Base-by-base conservation (phyloP, 176 grass and related monocot species). In the Microstegium vimineum region DNA sequence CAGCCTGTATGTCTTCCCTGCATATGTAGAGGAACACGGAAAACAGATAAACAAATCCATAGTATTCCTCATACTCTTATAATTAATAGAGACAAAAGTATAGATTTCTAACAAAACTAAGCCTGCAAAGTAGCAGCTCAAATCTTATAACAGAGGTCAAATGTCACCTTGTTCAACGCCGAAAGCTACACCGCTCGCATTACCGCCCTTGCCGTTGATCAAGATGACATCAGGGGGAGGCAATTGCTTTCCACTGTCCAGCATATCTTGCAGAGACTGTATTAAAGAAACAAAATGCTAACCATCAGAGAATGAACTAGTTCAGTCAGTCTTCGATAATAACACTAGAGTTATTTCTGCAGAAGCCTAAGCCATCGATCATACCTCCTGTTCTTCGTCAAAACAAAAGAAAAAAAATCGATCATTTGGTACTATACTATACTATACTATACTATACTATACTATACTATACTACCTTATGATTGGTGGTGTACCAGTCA, bases 1-100 rank as follows among this genome's bases (percentile, higher is more conserved):
- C 2, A 98, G 76, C 49, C 95, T 67, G 62, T 98, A 98, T 5
- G 82, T 94, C 25, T 82, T 91, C 25, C 92, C 95, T 94, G 79
- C 82, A 56, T 7, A n/a, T n/a, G n/a, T n/a, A 20, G 47, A 41
- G 2, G 13, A 20, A 32, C 56, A 81, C 9, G 3, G 9, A 33
- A 23, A 9, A 54, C 18, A 54, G 22, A 49, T 18, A 6, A 49
- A 18, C 15, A 47, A n/a, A 49, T 1, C 46, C 16, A 49, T 6
- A 20, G 5, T 7, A 51, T 51, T 51, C 17, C 5, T 51, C 47
- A 20, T 51, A n/a, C n/a, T n/a, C n/a, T n/a, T n/a, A n/a, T n/a
- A n/a, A n/a, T n/a, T n/a, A 51, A 52, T 8, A 22, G 18, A 52
- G 18, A 52, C 17, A 20, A 0, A n/a, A 7, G 47, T 5, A 49